These are phyloP conservation scores for Globisporangium splendens DNA, from an alignment of 352 stramenopile species.

Conservation along the genomic window DNA sequence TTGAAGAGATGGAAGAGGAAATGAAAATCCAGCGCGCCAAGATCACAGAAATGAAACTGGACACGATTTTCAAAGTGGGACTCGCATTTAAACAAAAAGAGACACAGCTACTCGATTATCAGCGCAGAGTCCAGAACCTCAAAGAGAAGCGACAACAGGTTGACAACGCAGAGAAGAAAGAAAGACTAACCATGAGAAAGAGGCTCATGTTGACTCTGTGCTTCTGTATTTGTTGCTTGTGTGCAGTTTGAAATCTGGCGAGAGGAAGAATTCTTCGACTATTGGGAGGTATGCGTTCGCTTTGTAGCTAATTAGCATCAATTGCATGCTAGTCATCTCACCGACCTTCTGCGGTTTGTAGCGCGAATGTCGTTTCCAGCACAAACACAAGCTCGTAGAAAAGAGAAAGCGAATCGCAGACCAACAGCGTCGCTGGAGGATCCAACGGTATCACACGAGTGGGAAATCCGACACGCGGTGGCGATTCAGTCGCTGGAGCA, in stretches of 20 bases:
- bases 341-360: slow-evolving; percentile 11
- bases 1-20: slow-evolving; percentile 80
- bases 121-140: slow-evolving; percentile 27
- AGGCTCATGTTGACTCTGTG: too few relatives aligned
- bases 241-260: slow-evolving; percentile 64
- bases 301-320: too few relatives aligned
- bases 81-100: slow-evolving; percentile 58
- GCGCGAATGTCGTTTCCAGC: slow-evolving; percentile 56
- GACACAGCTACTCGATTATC: slow-evolving; percentile 28
- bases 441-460: slow-evolving; percentile 45
- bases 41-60: slow-evolving; percentile 62
- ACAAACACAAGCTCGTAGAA: slow-evolving; percentile 31
- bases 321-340: too few relatives aligned
- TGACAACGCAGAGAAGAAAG: slow-evolving; percentile 4
- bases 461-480: slow-evolving; percentile 64
- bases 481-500: slow-evolving; percentile 40
- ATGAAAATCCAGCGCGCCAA: slow-evolving; percentile 50
- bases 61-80: slow-evolving; percentile 53
- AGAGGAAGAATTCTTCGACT: slow-evolving; percentile 78
- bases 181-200: too few relatives aligned
- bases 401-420: slow-evolving; percentile 40
- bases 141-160: slow-evolving; percentile 54
- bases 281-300: slow-evolving; percentile 55
- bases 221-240: slow-evolving; percentile 1
- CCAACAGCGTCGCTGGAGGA: slow-evolving; percentile 43